phyloP scores from a whole-genome alignment of 306 rosid species.

The Dryas alaskensis region DNA sequence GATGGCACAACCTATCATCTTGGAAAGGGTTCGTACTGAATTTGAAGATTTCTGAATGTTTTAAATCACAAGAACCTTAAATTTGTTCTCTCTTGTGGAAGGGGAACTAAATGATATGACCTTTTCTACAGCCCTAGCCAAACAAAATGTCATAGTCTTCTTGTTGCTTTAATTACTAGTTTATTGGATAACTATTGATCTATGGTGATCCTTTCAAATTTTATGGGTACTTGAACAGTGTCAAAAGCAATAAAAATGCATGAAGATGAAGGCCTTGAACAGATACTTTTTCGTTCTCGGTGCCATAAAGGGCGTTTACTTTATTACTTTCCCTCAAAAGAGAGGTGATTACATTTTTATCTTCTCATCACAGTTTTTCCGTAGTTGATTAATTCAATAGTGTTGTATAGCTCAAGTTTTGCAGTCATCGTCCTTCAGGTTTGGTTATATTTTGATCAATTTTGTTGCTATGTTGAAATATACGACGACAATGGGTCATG shows the following conservation, averaged over 20 bases:
- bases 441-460: background rate
- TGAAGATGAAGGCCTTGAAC: slow-evolving; percentile 70
- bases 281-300: slow-evolving; percentile 69
- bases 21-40: background rate
- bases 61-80: slow-evolving; percentile 13
- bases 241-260: slow-evolving; percentile 55
- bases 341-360: slow-evolving; percentile 47
- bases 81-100: background rate
- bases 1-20: slow-evolving; percentile 14
- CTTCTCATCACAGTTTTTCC: slow-evolving; percentile 16
- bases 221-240: slow-evolving; percentile 46
- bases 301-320: slow-evolving; percentile 97
- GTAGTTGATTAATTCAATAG: slow-evolving; percentile 1
- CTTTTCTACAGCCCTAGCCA: slow-evolving; percentile 2
- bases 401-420: background rate
- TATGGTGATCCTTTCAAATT: slow-evolving; percentile 11
- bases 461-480: background rate
- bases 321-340: slow-evolving; percentile 77
- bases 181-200: slow-evolving; percentile 24
- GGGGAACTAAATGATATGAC: background rate
- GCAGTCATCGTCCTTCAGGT: background rate
- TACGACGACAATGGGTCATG: too few species aligned
- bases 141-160: background rate
- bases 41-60: slow-evolving; percentile 16
- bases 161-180: background rate